Evolutionary conservation across 2,329 filamentous ascomycete genomes (phyloP).

Genomic region (Pyrenophora teres): DNA sequence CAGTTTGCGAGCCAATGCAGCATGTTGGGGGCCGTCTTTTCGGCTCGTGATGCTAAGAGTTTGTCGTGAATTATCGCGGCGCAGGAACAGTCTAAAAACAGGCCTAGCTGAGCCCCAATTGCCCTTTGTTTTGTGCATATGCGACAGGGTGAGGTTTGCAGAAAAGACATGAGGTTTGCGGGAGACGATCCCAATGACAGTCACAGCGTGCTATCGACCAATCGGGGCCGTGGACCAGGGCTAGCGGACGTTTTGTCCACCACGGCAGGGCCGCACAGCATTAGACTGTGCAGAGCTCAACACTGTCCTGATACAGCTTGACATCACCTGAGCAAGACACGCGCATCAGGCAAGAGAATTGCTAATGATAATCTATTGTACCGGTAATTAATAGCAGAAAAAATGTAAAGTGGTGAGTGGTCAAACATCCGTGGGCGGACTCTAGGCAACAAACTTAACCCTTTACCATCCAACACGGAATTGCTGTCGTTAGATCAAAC

Average conservation of each 20-base stretch:
- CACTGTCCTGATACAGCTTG: conserved; percentile 1
- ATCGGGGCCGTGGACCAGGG: conserved; percentile 11
- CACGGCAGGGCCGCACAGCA: conserved; percentile 19
- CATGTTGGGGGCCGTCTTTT: conserved; percentile 6
- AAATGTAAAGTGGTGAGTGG: conserved; percentile 1
- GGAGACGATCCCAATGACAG: conserved; percentile 5
- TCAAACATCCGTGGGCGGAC: conserved; percentile 1
- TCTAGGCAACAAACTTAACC: conserved; percentile 4
- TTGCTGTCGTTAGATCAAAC: conserved; percentile 19
- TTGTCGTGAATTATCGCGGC: conserved; percentile 6
- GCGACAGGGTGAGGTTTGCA: conserved; percentile 1
- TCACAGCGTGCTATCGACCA: conserved; percentile 14
- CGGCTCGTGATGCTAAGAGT: conserved; percentile 1
- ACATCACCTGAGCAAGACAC: background rate
- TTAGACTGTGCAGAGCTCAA: conserved; percentile 10
- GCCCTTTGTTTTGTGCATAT: background rate
- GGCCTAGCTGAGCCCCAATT: background rate
- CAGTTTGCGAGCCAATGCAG: background rate
- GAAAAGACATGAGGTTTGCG: conserved; percentile 19
- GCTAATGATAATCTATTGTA: conserved; percentile 1
- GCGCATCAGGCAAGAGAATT: conserved; percentile 4
- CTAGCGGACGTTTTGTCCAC: conserved; percentile 9
- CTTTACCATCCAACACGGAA: background rate
- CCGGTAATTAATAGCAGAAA: background rate
- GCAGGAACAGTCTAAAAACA: background rate